Evolutionary conservation across 768 basidiomycete genomes (phyloP), one percentile per base, ranked within the genome.

Genomic region (Holtermanniella nyarrowii): DNA sequence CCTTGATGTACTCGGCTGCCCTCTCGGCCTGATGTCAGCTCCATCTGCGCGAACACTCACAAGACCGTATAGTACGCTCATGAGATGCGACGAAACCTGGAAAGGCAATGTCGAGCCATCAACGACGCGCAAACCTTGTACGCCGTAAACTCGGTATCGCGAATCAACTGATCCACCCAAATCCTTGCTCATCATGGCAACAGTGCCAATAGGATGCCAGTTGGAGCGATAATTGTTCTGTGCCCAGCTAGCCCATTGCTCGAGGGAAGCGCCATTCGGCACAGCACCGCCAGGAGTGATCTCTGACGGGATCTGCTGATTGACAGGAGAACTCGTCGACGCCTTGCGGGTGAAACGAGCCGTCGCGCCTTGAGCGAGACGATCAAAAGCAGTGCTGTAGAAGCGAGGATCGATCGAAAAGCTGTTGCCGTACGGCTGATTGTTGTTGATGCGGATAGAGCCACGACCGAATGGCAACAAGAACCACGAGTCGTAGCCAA

Each of bases 161-260:
- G 67, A 59, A 37, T 61, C 62, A 3, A 69, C 64, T 26, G 41
- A 45, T 4, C 67, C 67, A 5, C 67, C 67, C 11, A 65, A 50
- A 5, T 61, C 59, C 48, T 55, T 48, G 25, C 49, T 46, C 64
- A 66, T 66, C 67, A 69, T 69, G 2, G 63, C 50, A n/a, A 53
- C 58, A 18, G 64, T 68, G 3, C 60, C 67, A 21, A 66, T 66
- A 25, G 64, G 67, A 41, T 69, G 66, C 58, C 60, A 62, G 44
- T 62, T 62, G 39, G 56, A 59, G 41, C 60, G 50, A 42, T 58
- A 68, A 26, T 60, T 62, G 16, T 44, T 44, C 42, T 57, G 45
- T 11, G 52, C 44, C 66, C 66, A 68, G 2, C 42, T 50, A 13
- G 50, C 56, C 63, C 63, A 68, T 11, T 14, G 14, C 25, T 57